These are phyloP conservation scores for Paecilomyces sp. DNA, from an alignment of 2,329 filamentous ascomycete species.

Conservation along the genomic window DNA sequence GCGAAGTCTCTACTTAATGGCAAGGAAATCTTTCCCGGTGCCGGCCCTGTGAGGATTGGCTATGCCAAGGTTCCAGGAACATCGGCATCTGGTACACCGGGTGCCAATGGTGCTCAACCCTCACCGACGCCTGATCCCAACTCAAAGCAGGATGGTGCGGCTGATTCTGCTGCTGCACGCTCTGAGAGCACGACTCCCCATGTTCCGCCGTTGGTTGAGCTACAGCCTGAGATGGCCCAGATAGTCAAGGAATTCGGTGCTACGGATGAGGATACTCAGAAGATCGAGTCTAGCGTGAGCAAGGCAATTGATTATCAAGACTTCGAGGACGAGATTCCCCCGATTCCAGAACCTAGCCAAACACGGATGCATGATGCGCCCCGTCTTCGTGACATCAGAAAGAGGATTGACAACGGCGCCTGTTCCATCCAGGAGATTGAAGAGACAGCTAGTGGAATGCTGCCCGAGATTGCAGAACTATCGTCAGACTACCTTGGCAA, in stretches of 20 bases:
- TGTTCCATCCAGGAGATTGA: constrained; percentile 84
- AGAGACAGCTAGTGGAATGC: constrained; percentile 84
- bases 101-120: constrained; percentile 77
- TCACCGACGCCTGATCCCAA: constrained; percentile 89
- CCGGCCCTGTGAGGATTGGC: constrained; percentile 89
- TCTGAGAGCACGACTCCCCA: constrained; percentile 35
- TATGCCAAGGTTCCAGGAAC: constrained; percentile 94
- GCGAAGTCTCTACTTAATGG: constrained; percentile 85
- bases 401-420: constrained; percentile 93
- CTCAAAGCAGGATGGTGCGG: constrained; percentile 26
- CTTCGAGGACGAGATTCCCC: constrained; percentile 78
- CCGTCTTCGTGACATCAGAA: constrained; percentile 88
- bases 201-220: constrained; percentile 66
- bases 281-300: constrained; percentile 68
- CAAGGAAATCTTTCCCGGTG: constrained; percentile 96
- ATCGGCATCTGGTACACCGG: constrained; percentile 71
- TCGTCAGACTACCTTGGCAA: constrained; percentile 96
- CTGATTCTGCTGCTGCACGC: constrained; percentile 22
- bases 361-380: constrained; percentile 88
- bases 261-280: constrained; percentile 65
- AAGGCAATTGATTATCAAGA: constrained; percentile 66
- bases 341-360: constrained; percentile 80
- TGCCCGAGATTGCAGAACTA: constrained; percentile 91
- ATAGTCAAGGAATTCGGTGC: constrained; percentile 89
- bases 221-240: constrained; percentile 72